A percentile compares a stretch with the other conserved stretches of the same genome.
Evolutionary conservation across 345 rosid species (phyloP).

Genomic region (Excoecaria agallocha): DNA sequence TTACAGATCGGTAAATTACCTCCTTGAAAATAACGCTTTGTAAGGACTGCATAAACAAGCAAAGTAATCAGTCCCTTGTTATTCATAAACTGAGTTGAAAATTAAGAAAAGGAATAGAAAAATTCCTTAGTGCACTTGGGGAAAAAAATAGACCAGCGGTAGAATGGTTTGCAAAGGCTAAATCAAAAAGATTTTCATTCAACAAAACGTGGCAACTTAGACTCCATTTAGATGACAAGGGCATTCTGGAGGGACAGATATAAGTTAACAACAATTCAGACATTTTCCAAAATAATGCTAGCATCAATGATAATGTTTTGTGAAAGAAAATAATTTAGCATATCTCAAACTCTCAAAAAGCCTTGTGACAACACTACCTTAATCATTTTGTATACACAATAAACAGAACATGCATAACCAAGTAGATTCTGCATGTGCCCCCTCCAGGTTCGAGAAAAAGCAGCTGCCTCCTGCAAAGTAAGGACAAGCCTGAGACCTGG

Average conservation of each 20-base stretch:
- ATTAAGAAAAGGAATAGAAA: neutral
- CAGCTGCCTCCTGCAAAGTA: conserved; percentile 82
- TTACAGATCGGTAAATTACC: conserved; percentile 39
- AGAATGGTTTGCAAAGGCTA: neutral
- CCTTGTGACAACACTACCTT: conserved; percentile 51
- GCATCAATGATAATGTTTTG: neutral
- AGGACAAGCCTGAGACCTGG: conserved; percentile 3
- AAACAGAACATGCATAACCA: conserved; percentile 91
- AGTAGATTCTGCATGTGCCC: conserved; percentile 96
- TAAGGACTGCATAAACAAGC: conserved; percentile 68
- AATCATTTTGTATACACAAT: conserved; percentile 95
- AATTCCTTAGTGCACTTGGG: neutral
- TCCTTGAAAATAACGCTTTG: conserved; percentile 97
- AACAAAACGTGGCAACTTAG: neutral
- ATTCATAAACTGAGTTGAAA: conserved; percentile 9
- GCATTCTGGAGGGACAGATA: neutral
- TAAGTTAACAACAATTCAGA: conserved; percentile 2
- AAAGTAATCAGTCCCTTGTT: conserved; percentile 20
- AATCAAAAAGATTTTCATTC: neutral
- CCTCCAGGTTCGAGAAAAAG: conserved; percentile 90
- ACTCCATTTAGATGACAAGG: neutral
- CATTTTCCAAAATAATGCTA: neutral
- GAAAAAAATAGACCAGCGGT: too few species aligned
- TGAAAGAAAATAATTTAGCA: neutral
- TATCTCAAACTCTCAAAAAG: conserved; percentile 10